Base-by-base conservation (phyloP, 176 grass and related monocot species). In the Ampelocalamus luodianensis region DNA sequence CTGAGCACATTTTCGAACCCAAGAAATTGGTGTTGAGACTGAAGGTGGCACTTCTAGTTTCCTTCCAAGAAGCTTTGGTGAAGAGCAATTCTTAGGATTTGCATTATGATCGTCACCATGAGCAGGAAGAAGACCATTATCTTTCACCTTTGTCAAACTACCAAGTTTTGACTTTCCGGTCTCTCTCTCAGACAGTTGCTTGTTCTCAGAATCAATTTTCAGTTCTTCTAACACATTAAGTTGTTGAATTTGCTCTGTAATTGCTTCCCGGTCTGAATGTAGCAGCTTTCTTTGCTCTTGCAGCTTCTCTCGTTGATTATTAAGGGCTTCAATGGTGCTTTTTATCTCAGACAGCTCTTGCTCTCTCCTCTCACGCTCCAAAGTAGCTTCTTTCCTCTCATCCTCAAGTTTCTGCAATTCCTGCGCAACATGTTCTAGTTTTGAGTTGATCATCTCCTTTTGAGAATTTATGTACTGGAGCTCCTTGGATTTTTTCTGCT, bases 271-370 rank as follows among this genome's bases (percentile, higher is more conserved):
- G 22, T 98, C 96, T 74, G 80, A 68, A 91, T 89, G 96, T 48
- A 98, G 63, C 5, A 95, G 84, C 53, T 89, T 87, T 75, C 96
- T 98, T 88, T 98, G 96, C 87, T 96, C 93, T 83, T 96, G 91
- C 49, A 98, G 71, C 84, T 98, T 98, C 84, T 95, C 93, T 16
- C 93, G 79, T 87, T 98, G 96, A 79, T 75, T 51, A 82, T 91
- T 89, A 15, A 98, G 85, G 11, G 61, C 74, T 42, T 94, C 89
- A 85, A 93, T 86, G 48, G 88, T 95, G 15, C 53, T 79, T 75
- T 92, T 96, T 27, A 92, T 94, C 81, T 92, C 96, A 77, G 75
- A 87, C 23, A 91, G 72, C 46, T 99, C 96, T 72, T 84, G 88
- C 39, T 92, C 96, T 70, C 96, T 95, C 78, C 82, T 87, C 54